Evolutionary conservation across 345 rosid genomes (phyloP), one percentile per base, ranked within the genome.

Genomic region (Eucalyptus leucophloia): DNA sequence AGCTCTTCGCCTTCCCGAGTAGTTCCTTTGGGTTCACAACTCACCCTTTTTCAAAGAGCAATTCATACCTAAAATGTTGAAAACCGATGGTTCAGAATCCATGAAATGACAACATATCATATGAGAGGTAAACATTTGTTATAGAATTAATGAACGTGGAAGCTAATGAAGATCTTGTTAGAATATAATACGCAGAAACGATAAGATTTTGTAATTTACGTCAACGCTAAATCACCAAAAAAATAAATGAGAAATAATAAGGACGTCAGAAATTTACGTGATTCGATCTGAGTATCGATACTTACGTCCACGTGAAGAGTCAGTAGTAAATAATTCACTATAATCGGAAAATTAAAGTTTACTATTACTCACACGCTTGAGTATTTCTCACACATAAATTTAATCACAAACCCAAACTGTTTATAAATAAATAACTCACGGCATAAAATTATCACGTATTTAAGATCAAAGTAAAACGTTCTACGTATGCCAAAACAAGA

Each of bases 161-260:
- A 19, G 26, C 26, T 53, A 53, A 96, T 88, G 94, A 97, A 88
- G 95, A 96, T 21, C 26, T 54, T 54, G 17, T 50, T 50, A 50
- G 1, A 50, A 50, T 50, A 50, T 50, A 50, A 16, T 50, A 50
- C 0, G 0, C 0, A 0, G 0, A 15, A 16, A 50, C 0, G 19
- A 50, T 3, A 97, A 88, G 93, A 95, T 53, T 1, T 53, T 53
- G 3, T 0, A 53, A 53, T 53, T 53, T 53, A 53, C 0, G 5
- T 53, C 0, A 53, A 53, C 0, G 2, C 4, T 3, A 53, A 53
- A 19, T 53, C 4, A 53, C 58, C 1, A 2, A 1, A 53, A 1
- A 53, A 53, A 53, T 53, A 19, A 53, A 53, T 0, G 10, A 7
- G 4, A 15, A 53, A 0, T 7, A 53, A 53, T 53, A 19, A 53